These are phyloP conservation scores for Capronia coronata DNA, from an alignment of 2,329 filamentous ascomycete species.

Conservation along the genomic window DNA sequence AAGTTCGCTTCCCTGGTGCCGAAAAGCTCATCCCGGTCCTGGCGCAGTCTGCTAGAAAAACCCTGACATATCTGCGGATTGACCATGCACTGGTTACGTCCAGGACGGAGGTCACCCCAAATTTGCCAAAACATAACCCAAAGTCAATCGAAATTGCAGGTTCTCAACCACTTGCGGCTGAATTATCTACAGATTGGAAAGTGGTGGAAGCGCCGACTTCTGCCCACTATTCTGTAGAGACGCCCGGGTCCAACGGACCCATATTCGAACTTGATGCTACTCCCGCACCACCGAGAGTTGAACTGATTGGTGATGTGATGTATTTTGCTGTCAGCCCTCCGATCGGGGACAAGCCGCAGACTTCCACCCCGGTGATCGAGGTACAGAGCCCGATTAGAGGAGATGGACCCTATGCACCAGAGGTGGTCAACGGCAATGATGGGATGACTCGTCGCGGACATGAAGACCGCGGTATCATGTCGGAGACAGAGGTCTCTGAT, in stretches of 20 bases:
- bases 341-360: slow-evolving; percentile 33
- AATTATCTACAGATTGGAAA: slow-evolving; percentile 33
- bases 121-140: slow-evolving; percentile 6
- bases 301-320: slow-evolving; percentile 35
- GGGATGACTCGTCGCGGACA: slow-evolving; percentile 3
- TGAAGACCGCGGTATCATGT: slow-evolving; percentile 9
- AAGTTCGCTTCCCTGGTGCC: slow-evolving; percentile 42
- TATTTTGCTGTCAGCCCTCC: slow-evolving; percentile 32
- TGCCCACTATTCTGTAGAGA: slow-evolving; percentile 30
- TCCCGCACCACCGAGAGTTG: slow-evolving; percentile 32
- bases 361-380: slow-evolving; percentile 24
- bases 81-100: slow-evolving; percentile 51
- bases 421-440: slow-evolving; percentile 16
- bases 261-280: slow-evolving; percentile 38
- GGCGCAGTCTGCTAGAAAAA: slow-evolving; percentile 41
- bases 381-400: slow-evolving; percentile 22
- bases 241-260: slow-evolving; percentile 30
- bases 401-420: slow-evolving; percentile 28
- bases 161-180: slow-evolving; percentile 21
- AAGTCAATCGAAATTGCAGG: slow-evolving; percentile 19
- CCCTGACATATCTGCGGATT: slow-evolving; percentile 49
- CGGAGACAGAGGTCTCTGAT: slow-evolving; percentile 21
- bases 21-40: slow-evolving; percentile 51
- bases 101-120: slow-evolving; percentile 28
- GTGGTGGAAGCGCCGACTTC: slow-evolving; percentile 27